Evolutionary conservation across 305 asterid species (phyloP).

Genomic region (Solanum chacoense): DNA sequence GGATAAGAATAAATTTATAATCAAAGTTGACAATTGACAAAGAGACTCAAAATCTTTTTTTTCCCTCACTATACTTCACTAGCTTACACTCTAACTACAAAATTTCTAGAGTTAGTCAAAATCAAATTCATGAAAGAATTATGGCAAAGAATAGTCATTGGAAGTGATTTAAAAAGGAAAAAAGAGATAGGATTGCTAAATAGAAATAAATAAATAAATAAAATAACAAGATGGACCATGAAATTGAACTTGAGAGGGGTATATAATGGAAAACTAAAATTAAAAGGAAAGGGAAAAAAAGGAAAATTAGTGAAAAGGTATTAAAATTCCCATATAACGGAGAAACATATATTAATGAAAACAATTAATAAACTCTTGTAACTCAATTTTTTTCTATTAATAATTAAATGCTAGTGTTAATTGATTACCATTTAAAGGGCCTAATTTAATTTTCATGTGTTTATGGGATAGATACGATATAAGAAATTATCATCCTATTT

Average conservation of each 20-base stretch:
- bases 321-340: background rate
- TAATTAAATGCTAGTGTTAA: background rate
- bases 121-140: background rate
- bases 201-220: background rate
- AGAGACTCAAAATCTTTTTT: background rate
- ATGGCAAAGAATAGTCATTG: background rate
- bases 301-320: background rate
- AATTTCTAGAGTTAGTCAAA: background rate
- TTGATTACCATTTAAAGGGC: background rate
- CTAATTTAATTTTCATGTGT: background rate
- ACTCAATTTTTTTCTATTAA: background rate
- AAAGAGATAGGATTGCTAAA: background rate
- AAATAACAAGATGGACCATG: background rate
- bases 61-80: background rate
- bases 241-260: background rate
- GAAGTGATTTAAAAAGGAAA: background rate
- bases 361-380: conserved; percentile 1
- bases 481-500: background rate
- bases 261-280: background rate
- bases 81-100: background rate
- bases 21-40: background rate
- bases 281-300: background rate
- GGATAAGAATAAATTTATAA: background rate
- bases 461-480: background rate
- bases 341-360: background rate